These are phyloP conservation scores for Neobulgaria alba DNA, from an alignment of 2,329 filamentous ascomycete genomes.

Conservation along the genomic window DNA sequence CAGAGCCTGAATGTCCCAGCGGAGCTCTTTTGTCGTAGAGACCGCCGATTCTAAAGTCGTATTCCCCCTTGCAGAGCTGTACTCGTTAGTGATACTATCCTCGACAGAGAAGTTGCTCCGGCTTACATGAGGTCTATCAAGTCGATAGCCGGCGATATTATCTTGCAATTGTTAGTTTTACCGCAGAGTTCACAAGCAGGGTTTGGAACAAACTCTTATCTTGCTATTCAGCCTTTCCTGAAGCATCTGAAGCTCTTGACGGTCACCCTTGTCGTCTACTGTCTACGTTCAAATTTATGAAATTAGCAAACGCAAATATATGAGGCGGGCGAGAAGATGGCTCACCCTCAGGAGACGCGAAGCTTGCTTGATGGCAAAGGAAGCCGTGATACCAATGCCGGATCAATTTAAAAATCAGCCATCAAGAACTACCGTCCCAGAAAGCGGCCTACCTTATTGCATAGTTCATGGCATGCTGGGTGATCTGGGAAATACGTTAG, in stretches of 20 bases:
- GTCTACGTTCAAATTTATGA: conserved; percentile 43
- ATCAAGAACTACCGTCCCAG: neutral
- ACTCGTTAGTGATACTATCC: conserved; percentile 12
- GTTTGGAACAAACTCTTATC: conserved; percentile 56
- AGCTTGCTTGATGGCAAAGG: conserved; percentile 77
- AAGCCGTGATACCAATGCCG: conserved; percentile 76
- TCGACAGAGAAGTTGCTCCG: conserved; percentile 28
- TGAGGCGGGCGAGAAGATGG: neutral
- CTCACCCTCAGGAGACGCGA: conserved; percentile 63
- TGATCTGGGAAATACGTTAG: conserved; percentile 38
- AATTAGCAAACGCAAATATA: neutral
- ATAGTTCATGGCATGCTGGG: conserved; percentile 64
- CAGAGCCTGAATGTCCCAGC: conserved; percentile 73
- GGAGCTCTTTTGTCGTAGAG: conserved; percentile 70
- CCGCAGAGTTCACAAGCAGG: neutral
- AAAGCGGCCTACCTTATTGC: conserved; percentile 53
- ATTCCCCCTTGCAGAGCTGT: conserved; percentile 61
- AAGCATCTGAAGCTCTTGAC: conserved; percentile 58
- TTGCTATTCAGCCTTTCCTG: conserved; percentile 74
- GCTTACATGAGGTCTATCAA: conserved; percentile 80
- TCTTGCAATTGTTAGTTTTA: conserved; percentile 36
- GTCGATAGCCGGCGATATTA: conserved; percentile 84
- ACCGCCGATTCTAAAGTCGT: conserved; percentile 79
- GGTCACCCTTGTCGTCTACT: conserved; percentile 61
- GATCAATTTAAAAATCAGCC: conserved; percentile 38